phyloP scores from a whole-genome alignment of 2,329 filamentous ascomycete genomes.

The Pseudogymnoascus sp. region DNA sequence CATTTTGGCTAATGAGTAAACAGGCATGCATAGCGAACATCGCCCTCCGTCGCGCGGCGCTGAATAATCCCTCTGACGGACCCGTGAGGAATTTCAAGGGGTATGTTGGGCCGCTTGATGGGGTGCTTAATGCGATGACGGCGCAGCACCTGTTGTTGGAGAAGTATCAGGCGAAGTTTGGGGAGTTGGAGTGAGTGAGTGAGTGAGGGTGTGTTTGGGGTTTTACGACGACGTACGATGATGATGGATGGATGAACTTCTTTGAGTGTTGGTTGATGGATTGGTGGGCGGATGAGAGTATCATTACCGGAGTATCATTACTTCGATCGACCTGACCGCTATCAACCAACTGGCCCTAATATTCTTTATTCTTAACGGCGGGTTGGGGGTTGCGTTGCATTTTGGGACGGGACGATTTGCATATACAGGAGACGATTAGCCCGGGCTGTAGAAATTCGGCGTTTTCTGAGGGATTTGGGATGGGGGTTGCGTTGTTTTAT shows the following conservation, averaged over 20 bases:
- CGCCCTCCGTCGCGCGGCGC: neutral
- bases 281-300: no score
- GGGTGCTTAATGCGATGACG: neutral
- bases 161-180: neutral
- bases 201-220: neutral
- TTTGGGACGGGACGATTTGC: neutral
- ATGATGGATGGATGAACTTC: no score
- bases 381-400: neutral
- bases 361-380: neutral
- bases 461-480: neutral
- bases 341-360: neutral
- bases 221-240: neutral
- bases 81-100: neutral
- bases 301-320: no score
- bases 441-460: neutral
- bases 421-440: neutral
- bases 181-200: neutral
- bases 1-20: neutral
- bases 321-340: no score
- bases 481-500: neutral
- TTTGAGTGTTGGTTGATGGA: no score
- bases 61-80: neutral
- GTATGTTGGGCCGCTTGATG: neutral
- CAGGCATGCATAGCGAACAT: neutral
- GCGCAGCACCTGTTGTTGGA: neutral